Base-by-base conservation (phyloP, 1,139 yeast genomes). In the Scheffersomyces quercinus region DNA sequence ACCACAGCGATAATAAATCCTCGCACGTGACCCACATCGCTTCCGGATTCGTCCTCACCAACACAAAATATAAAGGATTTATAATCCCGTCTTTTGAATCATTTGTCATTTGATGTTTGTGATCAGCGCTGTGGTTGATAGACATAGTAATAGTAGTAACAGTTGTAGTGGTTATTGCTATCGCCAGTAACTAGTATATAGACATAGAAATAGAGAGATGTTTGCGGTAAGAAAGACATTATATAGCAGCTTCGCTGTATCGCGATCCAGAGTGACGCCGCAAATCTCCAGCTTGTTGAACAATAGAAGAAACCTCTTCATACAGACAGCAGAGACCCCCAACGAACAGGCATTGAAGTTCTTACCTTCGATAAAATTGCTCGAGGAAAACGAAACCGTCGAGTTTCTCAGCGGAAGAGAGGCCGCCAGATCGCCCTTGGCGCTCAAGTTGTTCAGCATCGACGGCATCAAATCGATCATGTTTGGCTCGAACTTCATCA, bases 401-500 rank as follows among this genome's bases (percentile, higher is more conserved):
- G 84, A 80, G 56, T 77, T 77, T 49, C 65, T 76, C 38, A 73
- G 77, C 43, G 82, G 83, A 6, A 66, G 83, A 51, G 83, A 80
- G 46, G 79, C 79, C 1, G 79, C 81, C 0, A 48, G 59, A 29
- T 77, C 82, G 6, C 84, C 83, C 5, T 59, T 80, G 41, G 84
- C 83, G 0, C 63, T 80, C 45, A 78, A 76, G 55, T 60, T 80
- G 29, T 72, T 80, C 46, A 64, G 78, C 35, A 61, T 79, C 2
- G 82, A 80, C 49, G 81, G 81, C 1, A 68, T 80, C 38, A 73
- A 68, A 44, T 68, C 80, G 9, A 70, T 80, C 39, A 70, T 80
- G 76, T 76, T 74, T 54, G 84, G 85, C 0, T 66, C 75, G 12
- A 75, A 80, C 54, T 93, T 93, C 62, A 81, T 93, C 46, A 93